phyloP scores from a whole-genome alignment of 495 filamentous ascomycete species.

The Cercophora scortea region DNA sequence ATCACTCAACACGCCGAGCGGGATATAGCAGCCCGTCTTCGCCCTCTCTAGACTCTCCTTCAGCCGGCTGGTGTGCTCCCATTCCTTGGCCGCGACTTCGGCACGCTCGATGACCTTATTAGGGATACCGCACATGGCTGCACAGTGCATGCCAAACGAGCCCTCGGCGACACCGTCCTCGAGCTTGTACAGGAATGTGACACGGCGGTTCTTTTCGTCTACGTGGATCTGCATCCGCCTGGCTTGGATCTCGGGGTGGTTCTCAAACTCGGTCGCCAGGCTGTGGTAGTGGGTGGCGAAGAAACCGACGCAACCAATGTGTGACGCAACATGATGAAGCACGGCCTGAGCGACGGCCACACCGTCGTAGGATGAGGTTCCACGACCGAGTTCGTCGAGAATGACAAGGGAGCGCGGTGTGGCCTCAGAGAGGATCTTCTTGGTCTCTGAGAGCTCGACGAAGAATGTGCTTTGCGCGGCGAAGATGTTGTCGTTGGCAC shows the following conservation, averaged over 20 bases:
- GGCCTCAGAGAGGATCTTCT: constrained; percentile 95
- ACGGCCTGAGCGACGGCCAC: constrained; percentile 96
- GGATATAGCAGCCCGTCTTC: constrained; percentile 67
- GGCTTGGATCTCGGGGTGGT: constrained; percentile 78
- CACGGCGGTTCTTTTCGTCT: constrained; percentile 69
- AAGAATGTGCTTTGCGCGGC: constrained; percentile 98
- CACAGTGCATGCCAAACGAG: constrained; percentile 98
- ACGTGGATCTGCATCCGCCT: constrained; percentile 92
- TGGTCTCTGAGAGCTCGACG: constrained; percentile 93
- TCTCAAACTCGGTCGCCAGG: constrained; percentile 79
- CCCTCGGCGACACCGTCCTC: constrained; percentile 95
- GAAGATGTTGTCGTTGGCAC: constrained; percentile 98
- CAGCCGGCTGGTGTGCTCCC: constrained; percentile 88
- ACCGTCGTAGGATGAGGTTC: constrained; percentile 90
- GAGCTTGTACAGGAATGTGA: constrained; percentile 94
- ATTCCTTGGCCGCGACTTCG: constrained; percentile 82
- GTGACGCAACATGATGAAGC: constrained; percentile 86
- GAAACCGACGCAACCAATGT: constrained; percentile 90
- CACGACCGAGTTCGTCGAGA: constrained; percentile 92
- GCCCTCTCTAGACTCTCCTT: constrained; percentile 82
- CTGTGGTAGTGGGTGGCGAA: constrained; percentile 98
- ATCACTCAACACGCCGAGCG: constrained; percentile 87
- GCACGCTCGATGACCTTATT: constrained; percentile 74
- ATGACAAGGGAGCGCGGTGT: constrained; percentile 94
- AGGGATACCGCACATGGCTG: constrained; percentile 93